Evolutionary conservation across 2,329 filamentous ascomycete species (phyloP), one percentile per base, ranked within the genome.

Genomic region (Trichoderma pleuroti): DNA sequence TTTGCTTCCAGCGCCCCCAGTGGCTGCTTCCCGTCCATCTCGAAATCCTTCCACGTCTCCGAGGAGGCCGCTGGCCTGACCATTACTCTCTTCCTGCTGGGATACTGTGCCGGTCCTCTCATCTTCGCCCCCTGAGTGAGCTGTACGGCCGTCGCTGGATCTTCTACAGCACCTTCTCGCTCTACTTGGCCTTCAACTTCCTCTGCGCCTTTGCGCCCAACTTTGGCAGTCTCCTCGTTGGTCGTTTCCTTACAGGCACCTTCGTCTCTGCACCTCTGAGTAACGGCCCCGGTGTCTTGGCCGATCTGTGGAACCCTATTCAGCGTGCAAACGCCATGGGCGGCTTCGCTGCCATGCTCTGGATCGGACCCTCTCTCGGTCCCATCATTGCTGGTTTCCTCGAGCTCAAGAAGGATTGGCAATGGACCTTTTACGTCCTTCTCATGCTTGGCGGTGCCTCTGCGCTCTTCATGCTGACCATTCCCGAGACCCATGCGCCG

Each of bases 321-420:
- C 82, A 86, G 74, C 81, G 87, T 30, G 83, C 84, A 7, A 86
- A 85, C 69, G 84, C 85, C 49, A 86, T 88, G 83, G 86, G 86
- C 3, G 78, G 83, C 2, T 88, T 88, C 75, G 80, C 81, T 1
- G 80, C 84, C 71, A 84, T 86, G 80, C 84, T 86, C 0, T 88
- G 85, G 79, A 81, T 86, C 5, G 86, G 86, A 0, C 86, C 86
- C 0, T 82, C 85, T 0, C 77, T 87, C 0, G 86, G 86, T 0
- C 86, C 87, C 1, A 82, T 90, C 28, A 74, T 88, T 21, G 81
- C 81, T 1, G 88, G 88, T 5, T 90, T 90, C 73, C 77, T 90
- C 1, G 77, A 90, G 74, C 76, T 90, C 8, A 87, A 83, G 36
- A 81, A 86, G 72, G 77, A 82, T 72, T 89, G 86, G 87, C 76